phyloP scores from a whole-genome alignment of 768 basidiomycete species.

The Collybiopsis confluens region DNA sequence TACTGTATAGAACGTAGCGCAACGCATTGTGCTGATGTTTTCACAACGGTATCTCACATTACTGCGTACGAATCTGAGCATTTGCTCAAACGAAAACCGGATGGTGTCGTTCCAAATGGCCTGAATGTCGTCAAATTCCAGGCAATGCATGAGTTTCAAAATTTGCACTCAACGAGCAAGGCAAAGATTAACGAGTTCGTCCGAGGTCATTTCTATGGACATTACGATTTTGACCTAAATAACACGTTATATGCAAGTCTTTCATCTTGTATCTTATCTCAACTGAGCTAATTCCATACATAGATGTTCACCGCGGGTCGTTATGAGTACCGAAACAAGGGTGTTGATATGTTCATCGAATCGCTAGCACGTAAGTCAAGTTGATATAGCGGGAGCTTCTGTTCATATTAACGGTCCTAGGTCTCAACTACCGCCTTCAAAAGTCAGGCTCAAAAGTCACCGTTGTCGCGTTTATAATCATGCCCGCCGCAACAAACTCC shows the following conservation, averaged over 20 bases:
- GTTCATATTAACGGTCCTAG: constrained; percentile 18
- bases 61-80: constrained; percentile 98
- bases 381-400: constrained; percentile 1
- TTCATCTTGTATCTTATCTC: not conserved
- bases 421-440: constrained; percentile 49
- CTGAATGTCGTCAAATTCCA: constrained; percentile 98
- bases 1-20: constrained; percentile 98
- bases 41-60: constrained; percentile 97
- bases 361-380: constrained; percentile 71
- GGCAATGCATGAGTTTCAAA: constrained; percentile 99
- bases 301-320: constrained; percentile 99
- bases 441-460: constrained; percentile 64
- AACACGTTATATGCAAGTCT: constrained; percentile 76
- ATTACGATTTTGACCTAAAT: constrained; percentile 94
- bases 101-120: constrained; percentile 96
- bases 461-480: constrained; percentile 97
- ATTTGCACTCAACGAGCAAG: constrained; percentile 87
- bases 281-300: not conserved
- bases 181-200: constrained; percentile 99
- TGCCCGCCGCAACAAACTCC: constrained; percentile 94
- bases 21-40: constrained; percentile 94
- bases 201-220: constrained; percentile 96
- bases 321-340: constrained; percentile 99
- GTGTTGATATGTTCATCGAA: constrained; percentile 99
- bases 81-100: constrained; percentile 93